Base-by-base conservation (phyloP, 169 alveolate genomes). In the Plasmodium gaboni region DNA sequence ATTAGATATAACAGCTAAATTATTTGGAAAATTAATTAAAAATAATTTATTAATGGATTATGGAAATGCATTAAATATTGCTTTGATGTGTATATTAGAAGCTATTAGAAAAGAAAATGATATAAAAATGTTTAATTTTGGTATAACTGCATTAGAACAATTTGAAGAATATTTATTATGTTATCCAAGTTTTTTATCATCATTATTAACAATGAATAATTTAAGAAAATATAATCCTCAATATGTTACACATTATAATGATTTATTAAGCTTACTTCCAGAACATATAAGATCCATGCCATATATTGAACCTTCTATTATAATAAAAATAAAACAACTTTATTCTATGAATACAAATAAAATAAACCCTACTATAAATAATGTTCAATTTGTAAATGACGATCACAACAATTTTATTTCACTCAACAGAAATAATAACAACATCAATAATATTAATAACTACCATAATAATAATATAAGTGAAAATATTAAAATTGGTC, bases 1-100 rank as follows among this genome's bases (percentile, higher is more conserved):
- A 73, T 92, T 95, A 76, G 94, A 94, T 28, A 91, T 89, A 24
- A 95, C 97, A 28, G 97, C 97, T 22, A 96, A 95, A 50, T 73
- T 95, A 28, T 94, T 95, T 61, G 97, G 97, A 28, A 91, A 92
- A 74, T 73, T 94, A 93, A 83, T 94, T 38, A 93, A 94, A 85
- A 85, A 91, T 74, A 91, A 93, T 48, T 74, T 94, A 50, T 87
- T 94, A 63, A 22, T 93, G 65, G 88, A 93, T 12, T 91, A 93
- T 63, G 95, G 93, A 10, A 92, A 93, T 83, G 71, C 91, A 68
- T 74, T 92, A 85, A 67, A 80, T 73, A 73, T 93, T 69, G 96
- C 95, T 10, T 59, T 92, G 46, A 88, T 92, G 32, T 94, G 95
- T 69, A 94, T 94, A 60, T 46, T 94, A 67, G 96, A 94, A 92